Evolutionary conservation across 2,329 filamentous ascomycete species (phyloP), one percentile per base, ranked within the genome.

Genomic region (Cadophora gregata): DNA sequence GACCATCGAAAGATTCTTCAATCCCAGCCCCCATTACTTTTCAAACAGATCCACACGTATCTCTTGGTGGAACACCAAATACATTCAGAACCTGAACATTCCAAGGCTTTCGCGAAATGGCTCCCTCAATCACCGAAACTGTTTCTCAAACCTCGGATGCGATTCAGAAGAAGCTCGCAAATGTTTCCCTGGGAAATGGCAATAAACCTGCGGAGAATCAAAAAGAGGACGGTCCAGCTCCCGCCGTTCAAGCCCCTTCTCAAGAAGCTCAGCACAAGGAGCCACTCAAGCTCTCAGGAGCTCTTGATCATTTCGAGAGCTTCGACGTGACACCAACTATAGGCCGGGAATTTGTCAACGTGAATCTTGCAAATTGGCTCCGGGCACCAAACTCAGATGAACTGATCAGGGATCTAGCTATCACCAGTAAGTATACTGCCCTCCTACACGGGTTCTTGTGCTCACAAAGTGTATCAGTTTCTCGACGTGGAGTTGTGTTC

Each of bases 401-500:
- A 24, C 75, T 84, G 10, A 73, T 85, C 36, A 78, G 80, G 9
- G 83, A 85, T 68, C 76, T 86, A 12, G 83, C 83, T 19, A 82
- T 86, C 63, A 85, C 75, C 16, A 76, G 75, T 76, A 69, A 58
- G 66, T 79, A 0, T 24, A n/a, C n/a, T n/a, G 9, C n/a, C 6
- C 33, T 63, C 65, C 9, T n/a, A 4, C n/a, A 12, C 38, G 12
- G 21, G 19, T 9, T 42, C 4, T 1, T 47, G 2, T 21, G 63
- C 53, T 58, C 16, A 38, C 55, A 33, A 47, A 48, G 62, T 33
- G 8, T 2, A 24, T 5, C 33, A 90, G 88, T 92, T 70, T 91
- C 89, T 1, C 85, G 87, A 67, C 85, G 89, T 0, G 89, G 89
- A 10, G 89, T 92, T 3, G 88, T 91, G 36, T 90, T 91, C 79